phyloP scores from a whole-genome alignment of 148 eudicot genomes.

The Chenopodium suecicum region DNA sequence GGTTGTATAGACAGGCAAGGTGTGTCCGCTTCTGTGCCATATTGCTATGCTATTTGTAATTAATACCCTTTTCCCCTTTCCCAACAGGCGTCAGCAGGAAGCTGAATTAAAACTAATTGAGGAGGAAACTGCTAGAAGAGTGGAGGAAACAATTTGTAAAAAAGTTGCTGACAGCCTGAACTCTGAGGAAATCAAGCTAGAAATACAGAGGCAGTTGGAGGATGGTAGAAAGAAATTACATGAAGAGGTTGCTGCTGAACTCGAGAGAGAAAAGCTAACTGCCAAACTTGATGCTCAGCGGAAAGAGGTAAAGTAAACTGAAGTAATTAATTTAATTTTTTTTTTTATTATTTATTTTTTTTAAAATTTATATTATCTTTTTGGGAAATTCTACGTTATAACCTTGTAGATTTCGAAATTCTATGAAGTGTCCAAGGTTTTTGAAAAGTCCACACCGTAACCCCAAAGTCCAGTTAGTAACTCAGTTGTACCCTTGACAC shows the following conservation, averaged over 20 bases:
- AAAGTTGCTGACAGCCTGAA: conserved; percentile 74
- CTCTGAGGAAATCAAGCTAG: conserved; percentile 65
- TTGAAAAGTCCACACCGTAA: too few species aligned
- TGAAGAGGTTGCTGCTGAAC: conserved; percentile 74
- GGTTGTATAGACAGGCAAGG: conserved; percentile 25
- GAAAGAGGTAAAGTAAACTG: conserved; percentile 55
- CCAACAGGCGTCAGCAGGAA: conserved; percentile 83
- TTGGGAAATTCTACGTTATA: too few species aligned
- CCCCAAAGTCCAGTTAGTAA: too few species aligned
- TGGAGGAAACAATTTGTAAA: conserved; percentile 70
- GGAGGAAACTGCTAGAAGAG: conserved; percentile 90
- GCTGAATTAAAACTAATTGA: conserved; percentile 76
- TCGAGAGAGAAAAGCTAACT: conserved; percentile 79
- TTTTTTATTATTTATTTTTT: too few species aligned
- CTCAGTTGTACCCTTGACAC: too few species aligned
- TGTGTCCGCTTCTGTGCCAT: conserved; percentile 16
- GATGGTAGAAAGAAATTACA: conserved; percentile 74
- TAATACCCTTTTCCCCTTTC: conserved; percentile 29
- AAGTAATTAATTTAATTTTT: too few species aligned
- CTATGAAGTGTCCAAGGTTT: too few species aligned
- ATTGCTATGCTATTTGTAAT: conserved; percentile 24
- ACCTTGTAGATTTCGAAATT: too few species aligned
- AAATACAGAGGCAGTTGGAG: conserved; percentile 61
- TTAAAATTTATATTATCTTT: too few species aligned
- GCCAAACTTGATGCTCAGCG: conserved; percentile 60